Evolutionary conservation across 2,329 filamentous ascomycete genomes (phyloP).

Genomic region (Acrocalymma vagum): DNA sequence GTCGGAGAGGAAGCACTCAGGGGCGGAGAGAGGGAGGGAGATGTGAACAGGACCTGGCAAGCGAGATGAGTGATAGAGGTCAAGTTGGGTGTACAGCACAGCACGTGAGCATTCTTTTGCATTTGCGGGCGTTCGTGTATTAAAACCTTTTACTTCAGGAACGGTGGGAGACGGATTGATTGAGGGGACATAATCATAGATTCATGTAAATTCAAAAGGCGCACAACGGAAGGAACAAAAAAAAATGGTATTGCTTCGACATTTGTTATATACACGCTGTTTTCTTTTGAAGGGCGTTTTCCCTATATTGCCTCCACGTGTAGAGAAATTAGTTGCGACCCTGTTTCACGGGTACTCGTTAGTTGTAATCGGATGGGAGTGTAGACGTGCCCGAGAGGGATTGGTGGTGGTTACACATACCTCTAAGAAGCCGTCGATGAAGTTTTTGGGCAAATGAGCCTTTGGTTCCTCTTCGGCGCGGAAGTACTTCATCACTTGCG

Average conservation of each 20-base stretch:
- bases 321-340: slow-evolving; percentile 45
- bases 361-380: slow-evolving; percentile 2
- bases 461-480: slow-evolving; percentile 83
- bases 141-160: slow-evolving; percentile 41
- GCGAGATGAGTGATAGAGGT: too few species aligned
- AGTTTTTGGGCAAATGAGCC: slow-evolving; percentile 81
- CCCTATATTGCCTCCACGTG: slow-evolving; percentile 10
- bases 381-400: too few species aligned
- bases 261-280: slow-evolving; percentile 44
- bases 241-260: slow-evolving; percentile 46
- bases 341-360: slow-evolving; percentile 26
- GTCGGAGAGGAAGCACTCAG: too few species aligned
- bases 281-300: slow-evolving; percentile 18
- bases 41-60: neutral
- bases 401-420: too few species aligned
- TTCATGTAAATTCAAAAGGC: too few species aligned
- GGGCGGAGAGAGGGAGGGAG: too few species aligned
- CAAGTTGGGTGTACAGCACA: too few species aligned
- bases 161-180: too few species aligned
- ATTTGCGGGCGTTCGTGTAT: neutral
- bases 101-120: too few species aligned
- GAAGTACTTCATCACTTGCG: slow-evolving; percentile 97
- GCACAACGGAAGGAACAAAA: slow-evolving; percentile 20
- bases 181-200: too few species aligned
- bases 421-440: slow-evolving; percentile 95